Evolutionary conservation across 2,329 filamentous ascomycete species (phyloP), one percentile per base, ranked within the genome.

Genomic region (Peltaster fructicola): DNA sequence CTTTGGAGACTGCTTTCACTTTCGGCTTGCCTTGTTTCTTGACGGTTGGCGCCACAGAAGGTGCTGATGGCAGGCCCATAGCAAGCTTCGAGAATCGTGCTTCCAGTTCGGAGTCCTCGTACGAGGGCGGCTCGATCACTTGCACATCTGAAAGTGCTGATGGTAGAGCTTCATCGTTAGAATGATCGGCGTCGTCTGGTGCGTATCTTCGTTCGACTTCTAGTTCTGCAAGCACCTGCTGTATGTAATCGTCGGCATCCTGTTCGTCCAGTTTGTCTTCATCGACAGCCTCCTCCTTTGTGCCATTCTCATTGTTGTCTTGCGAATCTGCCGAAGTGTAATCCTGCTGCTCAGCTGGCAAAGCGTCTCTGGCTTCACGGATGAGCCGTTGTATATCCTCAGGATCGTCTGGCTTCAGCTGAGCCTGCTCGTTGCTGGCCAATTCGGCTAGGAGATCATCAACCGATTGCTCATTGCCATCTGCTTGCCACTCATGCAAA

Each of bases 221-320:
- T 5, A 61, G 36, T 32, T 58, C 56, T 5, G 56, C 56, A 26
- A 61, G 51, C 6, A 60, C 47, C 22, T 47, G 43, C 18, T 55
- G 48, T 17, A 61, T 54, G 11, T 59, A 50, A 11, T 59, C 56
- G 17, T 59, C 51, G 7, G 56, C 54, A 24, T 56, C 55, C 33
- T 47, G 31, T 22, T 51, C 44, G 20, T 51, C 48, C 15, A 34
- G 31, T 20, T 38, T 24, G 19, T 49, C 47, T 25, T 43, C 32
- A n/a, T 21, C 12, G 8, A 20, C 17, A 19, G 15, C 33, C 14
- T 41, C 33, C 4, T 39, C 34, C 13, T 42, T 36, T 12, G 34
- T 30, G 14, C 20, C 25, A 8, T 36, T 34, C 11, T 37, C 34
- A 22, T 10, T 15, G 43, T 31, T 24, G 46, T 41, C n/a, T 47